Conservation (phyloP, 1,139 yeast species). For the Geotrichum aggregatum region DNA sequence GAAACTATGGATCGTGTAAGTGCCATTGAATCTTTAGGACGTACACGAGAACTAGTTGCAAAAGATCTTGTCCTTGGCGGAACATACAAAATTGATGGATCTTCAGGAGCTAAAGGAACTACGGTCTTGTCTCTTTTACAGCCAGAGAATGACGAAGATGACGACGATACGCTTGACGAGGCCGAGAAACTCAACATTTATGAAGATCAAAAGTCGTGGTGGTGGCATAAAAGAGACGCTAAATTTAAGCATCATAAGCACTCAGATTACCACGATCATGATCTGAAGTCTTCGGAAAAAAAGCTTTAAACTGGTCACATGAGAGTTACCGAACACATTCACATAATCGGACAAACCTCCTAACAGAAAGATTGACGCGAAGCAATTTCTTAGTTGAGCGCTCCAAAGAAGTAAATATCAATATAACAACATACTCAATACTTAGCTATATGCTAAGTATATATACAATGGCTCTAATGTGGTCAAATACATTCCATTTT, state of each 20-base stretch:
- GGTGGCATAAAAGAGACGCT: constrained; percentile 21
- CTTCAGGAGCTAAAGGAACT: constrained; percentile 13
- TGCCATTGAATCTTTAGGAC: constrained; percentile 72
- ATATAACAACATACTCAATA: too few relatives aligned
- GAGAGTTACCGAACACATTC: too few relatives aligned
- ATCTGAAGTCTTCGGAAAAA: too few relatives aligned
- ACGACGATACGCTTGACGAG: constrained; percentile 17
- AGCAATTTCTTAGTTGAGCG: too few relatives aligned
- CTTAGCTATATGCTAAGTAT: too few relatives aligned
- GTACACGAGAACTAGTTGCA: constrained; percentile 74
- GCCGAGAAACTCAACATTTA: constrained; percentile 15
- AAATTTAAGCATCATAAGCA: constrained; percentile 10
- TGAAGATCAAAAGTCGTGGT: constrained; percentile 20
- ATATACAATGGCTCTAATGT: too few relatives aligned
- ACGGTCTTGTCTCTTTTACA: constrained; percentile 15
- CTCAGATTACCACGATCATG: not conserved
- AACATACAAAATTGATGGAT: constrained; percentile 27
- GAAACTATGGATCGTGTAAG: constrained; percentile 70
- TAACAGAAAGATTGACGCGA: too few relatives aligned
- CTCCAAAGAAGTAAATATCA: too few relatives aligned
- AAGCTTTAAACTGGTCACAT: not conserved
- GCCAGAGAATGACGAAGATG: constrained; percentile 23
- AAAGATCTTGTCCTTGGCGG: constrained; percentile 64
- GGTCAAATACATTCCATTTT: too few relatives aligned
- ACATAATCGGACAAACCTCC: too few relatives aligned